A percentile compares a stretch with the other conserved stretches of the same genome.
Evolutionary conservation across 192 early-diverging fungal species (phyloP).

Genomic region (Backusella liffmaniae): DNA sequence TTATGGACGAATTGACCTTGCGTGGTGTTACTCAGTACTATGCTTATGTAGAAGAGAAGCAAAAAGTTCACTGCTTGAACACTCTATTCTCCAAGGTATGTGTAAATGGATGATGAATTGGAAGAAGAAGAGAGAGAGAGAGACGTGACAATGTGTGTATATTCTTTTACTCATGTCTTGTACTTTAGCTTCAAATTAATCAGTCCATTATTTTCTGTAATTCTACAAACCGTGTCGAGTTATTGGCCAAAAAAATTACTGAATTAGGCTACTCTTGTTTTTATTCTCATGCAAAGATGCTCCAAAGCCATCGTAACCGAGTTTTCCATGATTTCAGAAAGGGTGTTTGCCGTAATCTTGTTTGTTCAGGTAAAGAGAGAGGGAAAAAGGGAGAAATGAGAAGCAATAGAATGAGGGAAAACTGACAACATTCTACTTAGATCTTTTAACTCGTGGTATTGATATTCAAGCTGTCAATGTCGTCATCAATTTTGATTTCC

Average conservation of each 20-base stretch:
- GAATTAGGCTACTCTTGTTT: constrained; percentile 99
- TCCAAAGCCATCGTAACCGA: constrained; percentile 96
- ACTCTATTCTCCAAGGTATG: constrained; percentile 90
- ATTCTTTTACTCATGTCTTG: neutral
- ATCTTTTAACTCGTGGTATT: constrained; percentile 96
- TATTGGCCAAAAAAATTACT: constrained; percentile 99
- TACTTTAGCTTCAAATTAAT: constrained; percentile 92
- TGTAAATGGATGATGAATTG: neutral
- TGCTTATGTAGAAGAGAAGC: constrained; percentile 97
- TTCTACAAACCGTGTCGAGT: constrained; percentile 97
- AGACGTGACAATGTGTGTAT: neutral
- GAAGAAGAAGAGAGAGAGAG: too few relatives aligned
- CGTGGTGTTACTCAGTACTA: constrained; percentile 99
- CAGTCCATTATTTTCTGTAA: constrained; percentile 99
- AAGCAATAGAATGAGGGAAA: neutral
- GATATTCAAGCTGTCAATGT: constrained; percentile 99
- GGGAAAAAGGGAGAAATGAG: neutral
- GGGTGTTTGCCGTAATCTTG: constrained; percentile 95
- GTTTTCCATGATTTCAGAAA: constrained; percentile 99
- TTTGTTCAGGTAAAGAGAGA: constrained; percentile 77
- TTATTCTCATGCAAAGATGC: constrained; percentile 98
- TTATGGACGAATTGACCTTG: constrained; percentile 99
- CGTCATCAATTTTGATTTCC: constrained; percentile 99
- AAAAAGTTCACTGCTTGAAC: constrained; percentile 96
- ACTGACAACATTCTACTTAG: constrained; percentile 37